These are phyloP conservation scores for Verticillium albo-atrum DNA, from an alignment of 2,329 filamentous ascomycete species.

Conservation along the genomic window DNA sequence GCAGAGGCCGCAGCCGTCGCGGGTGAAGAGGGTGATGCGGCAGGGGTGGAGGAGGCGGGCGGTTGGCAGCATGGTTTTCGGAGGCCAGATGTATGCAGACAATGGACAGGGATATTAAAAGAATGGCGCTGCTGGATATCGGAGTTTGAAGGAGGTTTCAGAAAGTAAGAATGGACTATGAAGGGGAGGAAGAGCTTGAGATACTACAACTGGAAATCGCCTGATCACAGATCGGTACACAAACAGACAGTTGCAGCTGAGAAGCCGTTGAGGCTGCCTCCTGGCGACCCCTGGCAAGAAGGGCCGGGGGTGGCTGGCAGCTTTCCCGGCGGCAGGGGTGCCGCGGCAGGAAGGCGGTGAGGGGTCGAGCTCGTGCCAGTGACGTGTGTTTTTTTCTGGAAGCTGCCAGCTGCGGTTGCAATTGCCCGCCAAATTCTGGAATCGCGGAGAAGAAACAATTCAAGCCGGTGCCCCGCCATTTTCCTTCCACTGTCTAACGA, in stretches of 20 bases:
- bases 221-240: not conserved
- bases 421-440: slow-evolving; percentile 9
- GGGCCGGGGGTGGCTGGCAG: not conserved
- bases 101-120: no score
- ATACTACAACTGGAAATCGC: not conserved
- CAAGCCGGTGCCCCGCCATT: slow-evolving; percentile 6
- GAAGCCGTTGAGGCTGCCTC: no score
- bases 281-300: not conserved
- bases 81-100: no score
- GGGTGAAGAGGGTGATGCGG: slow-evolving; percentile 72
- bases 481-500: slow-evolving; percentile 5
- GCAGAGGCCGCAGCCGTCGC: slow-evolving; percentile 68
- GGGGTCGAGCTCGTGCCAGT: not conserved
- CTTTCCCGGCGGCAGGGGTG: not conserved
- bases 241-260: no score
- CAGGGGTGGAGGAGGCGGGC: slow-evolving; percentile 46
- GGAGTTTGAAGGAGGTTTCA: not conserved
- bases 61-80: slow-evolving; percentile 47
- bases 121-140: no score
- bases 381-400: not conserved
- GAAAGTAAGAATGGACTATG: not conserved
- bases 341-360: not conserved
- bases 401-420: not conserved
- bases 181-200: not conserved
- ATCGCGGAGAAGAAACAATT: slow-evolving; percentile 14